Percentiles rank a stretch among this genome's conserved stretches.
Evolutionary conservation across 2,329 filamentous ascomycete genomes (phyloP).

Genomic region (Beauveria sp.): DNA sequence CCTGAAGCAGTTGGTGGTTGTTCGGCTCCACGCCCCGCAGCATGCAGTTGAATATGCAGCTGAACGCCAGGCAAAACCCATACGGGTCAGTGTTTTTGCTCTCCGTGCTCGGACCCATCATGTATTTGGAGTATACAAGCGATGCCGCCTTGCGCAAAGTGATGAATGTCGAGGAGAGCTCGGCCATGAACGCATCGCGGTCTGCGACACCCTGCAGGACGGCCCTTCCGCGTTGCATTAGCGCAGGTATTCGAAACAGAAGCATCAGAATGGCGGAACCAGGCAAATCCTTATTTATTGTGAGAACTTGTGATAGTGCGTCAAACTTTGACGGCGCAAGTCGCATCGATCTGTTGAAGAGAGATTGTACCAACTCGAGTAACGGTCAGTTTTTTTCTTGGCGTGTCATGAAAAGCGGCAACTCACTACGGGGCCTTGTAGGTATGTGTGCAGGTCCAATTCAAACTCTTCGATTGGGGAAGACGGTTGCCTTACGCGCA

Average conservation of each 20-base stretch:
- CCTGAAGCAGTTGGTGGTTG: not conserved
- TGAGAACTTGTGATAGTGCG: not conserved
- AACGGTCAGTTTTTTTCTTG: not conserved
- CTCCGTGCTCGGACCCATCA: not conserved
- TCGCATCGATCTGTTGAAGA: slow-evolving; percentile 4
- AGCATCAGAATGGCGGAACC: not conserved
- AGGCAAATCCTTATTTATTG: not conserved
- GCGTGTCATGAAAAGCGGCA: too few species aligned
- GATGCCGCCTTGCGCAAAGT: not conserved
- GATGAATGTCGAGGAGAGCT: not conserved
- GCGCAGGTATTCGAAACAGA: not conserved
- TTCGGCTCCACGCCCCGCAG: not conserved
- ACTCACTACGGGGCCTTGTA: slow-evolving; percentile 3
- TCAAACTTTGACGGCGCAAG: not conserved
- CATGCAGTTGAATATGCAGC: slow-evolving; percentile 8
- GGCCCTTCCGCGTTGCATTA: not conserved
- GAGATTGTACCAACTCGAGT: not conserved
- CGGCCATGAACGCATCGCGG: not conserved
- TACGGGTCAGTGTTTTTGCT: not conserved
- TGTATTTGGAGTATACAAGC: not conserved
- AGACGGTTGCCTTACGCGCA: not conserved
- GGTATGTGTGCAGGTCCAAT: not conserved
- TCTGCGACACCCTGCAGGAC: not conserved
- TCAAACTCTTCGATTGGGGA: not conserved
- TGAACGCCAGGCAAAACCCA: slow-evolving; percentile 1